Conservation (phyloP, 108 stramenopile genomes). For the Fragilariopsis cylindrus region DNA sequence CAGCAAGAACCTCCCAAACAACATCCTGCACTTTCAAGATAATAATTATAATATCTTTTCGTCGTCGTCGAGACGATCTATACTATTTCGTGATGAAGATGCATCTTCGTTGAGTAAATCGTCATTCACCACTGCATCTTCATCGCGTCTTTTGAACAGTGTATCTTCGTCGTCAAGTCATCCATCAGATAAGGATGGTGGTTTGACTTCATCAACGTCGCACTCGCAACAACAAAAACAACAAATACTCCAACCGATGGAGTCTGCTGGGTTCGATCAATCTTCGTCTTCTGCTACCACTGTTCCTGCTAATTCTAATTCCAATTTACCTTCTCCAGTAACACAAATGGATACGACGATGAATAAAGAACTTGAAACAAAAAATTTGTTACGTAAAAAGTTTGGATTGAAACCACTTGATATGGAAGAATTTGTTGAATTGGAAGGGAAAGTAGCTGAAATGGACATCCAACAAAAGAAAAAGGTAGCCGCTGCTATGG, state of each 20-base stretch:
- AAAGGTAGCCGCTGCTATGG: constrained; percentile 33
- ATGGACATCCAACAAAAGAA: constrained; percentile 58
- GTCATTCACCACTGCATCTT: constrained; percentile 3
- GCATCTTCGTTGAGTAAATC: background rate
- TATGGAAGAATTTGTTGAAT: constrained; percentile 69
- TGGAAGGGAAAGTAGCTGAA: constrained; percentile 56
- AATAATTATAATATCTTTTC: background rate
- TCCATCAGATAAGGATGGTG: background rate
- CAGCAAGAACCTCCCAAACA: background rate
- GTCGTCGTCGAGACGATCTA: constrained; percentile 3
- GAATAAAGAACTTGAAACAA: constrained; percentile 53
- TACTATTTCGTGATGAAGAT: constrained; percentile 11
- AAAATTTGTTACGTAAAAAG: constrained; percentile 68
- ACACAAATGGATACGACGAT: background rate
- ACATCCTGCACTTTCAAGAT: constrained; percentile 16
- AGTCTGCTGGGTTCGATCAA: background rate
- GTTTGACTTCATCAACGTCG: background rate
- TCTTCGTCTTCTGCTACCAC: constrained; percentile 1
- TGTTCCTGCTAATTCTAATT: constrained; percentile 2
- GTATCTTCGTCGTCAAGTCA: background rate
- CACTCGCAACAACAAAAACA: background rate
- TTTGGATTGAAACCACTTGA: constrained; percentile 77
- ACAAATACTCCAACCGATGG: no score
- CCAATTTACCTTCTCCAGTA: background rate
- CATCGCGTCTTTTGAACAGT: background rate